Evolutionary conservation across 108 stramenopile species (phyloP), one percentile per base, ranked within the genome.

Genomic region (Aurantiochytrium sp.): DNA sequence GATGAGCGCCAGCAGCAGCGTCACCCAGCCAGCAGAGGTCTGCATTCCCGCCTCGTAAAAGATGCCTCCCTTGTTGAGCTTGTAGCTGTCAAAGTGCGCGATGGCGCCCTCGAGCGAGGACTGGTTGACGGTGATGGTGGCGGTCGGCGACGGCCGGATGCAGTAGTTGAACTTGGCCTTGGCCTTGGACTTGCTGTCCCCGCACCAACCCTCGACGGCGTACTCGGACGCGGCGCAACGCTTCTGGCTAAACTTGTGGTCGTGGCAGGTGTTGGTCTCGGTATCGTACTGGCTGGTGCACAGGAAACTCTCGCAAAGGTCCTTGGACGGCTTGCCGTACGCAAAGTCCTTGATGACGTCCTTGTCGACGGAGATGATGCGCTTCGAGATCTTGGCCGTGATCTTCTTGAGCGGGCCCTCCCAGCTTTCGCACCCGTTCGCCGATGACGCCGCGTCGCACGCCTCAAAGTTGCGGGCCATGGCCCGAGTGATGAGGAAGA

Each of bases 391-490:
- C 53, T 95, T 95, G 31, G 89, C 68, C 52, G 95, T 93, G 85
- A 95, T 90, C 55, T 92, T 92, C 92, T 94, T 94, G 90, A 96
- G 89, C 42, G 95, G 95, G 55, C 96, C 95, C 30, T 87, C 92
- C 96, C 95, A 94, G 31, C 91, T 88, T 31, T 94, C 94, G 3
- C 68, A 73, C 37, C 59, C 86, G n/a, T n/a, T n/a, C n/a, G n/a
- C n/a, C n/a, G n/a, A n/a, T n/a, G n/a, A n/a, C 1, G 52, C 87
- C 10, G 36, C 86, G 42, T 93, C 89, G 59, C 59, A 65, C 32
- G 59, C 15, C 10, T 30, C 27, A 34, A 65, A 65, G 27, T 19
- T 34, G 53, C 89, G 93, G 36, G 93, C 91, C 92, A 95, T 94
- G 86, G 94, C 95, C 22, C 52, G 30, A 34, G 96, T 95, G 41